Evolutionary conservation across 176 grass and related monocot genomes (phyloP), one percentile per base, ranked within the genome.

Genomic region (Tillandsia fasciculata): DNA sequence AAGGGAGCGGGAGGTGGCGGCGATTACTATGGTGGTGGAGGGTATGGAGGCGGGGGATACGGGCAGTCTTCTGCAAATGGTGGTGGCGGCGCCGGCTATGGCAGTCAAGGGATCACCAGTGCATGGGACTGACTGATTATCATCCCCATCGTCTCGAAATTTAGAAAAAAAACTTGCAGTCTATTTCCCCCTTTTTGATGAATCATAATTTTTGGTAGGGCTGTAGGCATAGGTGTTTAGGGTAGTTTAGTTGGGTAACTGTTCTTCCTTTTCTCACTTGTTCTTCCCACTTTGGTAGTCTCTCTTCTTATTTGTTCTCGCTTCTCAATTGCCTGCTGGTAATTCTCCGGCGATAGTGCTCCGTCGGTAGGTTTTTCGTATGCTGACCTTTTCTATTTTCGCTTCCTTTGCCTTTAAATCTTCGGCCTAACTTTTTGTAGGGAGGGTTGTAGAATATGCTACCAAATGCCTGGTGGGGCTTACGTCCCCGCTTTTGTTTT

Each of bases 111-210:
- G 65, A 33, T 67, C 12, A 49, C 33, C 33, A 67, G 65, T 47
- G 65, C 65, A 48, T 67, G 65, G 65, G 65, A 67, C 65, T 67
- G 15, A 67, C 65, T 67, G 15, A 67, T 61, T 13, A 49, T 63
- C 14, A 63, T n/a, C 14, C 65, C 29, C 65, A 67, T 49, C 15
- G 65, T 67, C 33, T 67, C 14, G 20, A 22, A 22, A 59, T 61
- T 18, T 20, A 61, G 24, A 24, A 66, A 67, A 67, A 27, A 15
- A 47, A 27, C 10, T 66, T 63, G 24, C 48, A 15, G 9, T 67
- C 65, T 67, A 67, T 67, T 67, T 17, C 33, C 65, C 65, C 65
- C 17, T 49, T 29, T 67, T n/a, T n/a, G 17, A 2, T 61, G 56
- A 22, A 9, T 18, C 10, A 61, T 20, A 61, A 61, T 61, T 61